Percentiles rank a stretch among this genome's conserved stretches.
These are phyloP conservation scores for Vicia faba DNA, from an alignment of 306 rosid species.

Conservation along the genomic window DNA sequence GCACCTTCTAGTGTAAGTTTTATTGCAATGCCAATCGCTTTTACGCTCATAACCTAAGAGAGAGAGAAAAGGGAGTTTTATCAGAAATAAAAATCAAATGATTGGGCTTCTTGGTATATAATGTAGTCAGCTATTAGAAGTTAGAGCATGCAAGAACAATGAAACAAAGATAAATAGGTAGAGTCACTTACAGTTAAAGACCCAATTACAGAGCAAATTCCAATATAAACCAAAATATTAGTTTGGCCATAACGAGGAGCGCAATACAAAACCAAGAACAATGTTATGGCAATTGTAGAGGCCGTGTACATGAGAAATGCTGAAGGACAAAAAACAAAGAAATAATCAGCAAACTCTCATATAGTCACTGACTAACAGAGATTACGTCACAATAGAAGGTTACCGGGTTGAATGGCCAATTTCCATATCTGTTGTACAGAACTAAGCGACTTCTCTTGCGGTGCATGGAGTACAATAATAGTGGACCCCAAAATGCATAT, in stretches of 20 bases:
- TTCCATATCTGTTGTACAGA: conserved; percentile 80
- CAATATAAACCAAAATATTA: conserved; percentile 68
- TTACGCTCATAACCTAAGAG: conserved; percentile 85
- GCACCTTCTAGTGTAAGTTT: conserved; percentile 83
- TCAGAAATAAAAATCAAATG: conserved; percentile 26
- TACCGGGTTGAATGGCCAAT: conserved; percentile 88
- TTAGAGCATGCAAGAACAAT: conserved; percentile 5
- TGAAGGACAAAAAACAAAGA: conserved; percentile 46
- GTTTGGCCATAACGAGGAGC: conserved; percentile 89
- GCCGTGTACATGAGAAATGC: conserved; percentile 83
- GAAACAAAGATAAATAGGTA: conserved; percentile 5
- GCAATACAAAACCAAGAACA: conserved; percentile 66
- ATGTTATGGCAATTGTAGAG: conserved; percentile 61
- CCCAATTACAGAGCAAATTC: conserved; percentile 78
- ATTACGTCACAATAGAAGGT: conserved; percentile 11
- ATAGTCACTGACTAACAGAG: not conserved
- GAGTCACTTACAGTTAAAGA: conserved; percentile 71
- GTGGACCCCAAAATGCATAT: conserved; percentile 78
- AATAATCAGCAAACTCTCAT: conserved; percentile 26
- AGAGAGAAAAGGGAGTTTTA: conserved; percentile 6
- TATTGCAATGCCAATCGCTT: conserved; percentile 88
- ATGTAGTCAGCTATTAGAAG: not conserved
- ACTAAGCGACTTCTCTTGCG: conserved; percentile 57
- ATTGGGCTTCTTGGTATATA: not conserved
- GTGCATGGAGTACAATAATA: conserved; percentile 81